Evolutionary conservation across 768 basidiomycete species (phyloP).

Genomic region (Gelatoporia subvermispora): DNA sequence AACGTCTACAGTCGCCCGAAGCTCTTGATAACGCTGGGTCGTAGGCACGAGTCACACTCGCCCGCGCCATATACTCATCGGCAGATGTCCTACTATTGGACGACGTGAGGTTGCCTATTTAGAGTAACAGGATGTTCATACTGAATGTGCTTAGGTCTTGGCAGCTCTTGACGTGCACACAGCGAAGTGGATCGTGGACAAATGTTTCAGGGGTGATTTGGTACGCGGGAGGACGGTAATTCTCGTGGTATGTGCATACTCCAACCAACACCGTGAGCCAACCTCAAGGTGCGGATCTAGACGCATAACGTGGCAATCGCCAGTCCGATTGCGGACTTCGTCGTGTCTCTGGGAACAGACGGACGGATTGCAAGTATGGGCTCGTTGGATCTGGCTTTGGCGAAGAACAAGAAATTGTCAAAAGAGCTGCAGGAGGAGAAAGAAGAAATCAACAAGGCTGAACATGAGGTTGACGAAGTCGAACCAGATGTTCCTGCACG

Average conservation of each 20-base stretch:
- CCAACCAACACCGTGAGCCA: neutral
- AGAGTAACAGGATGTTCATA: slow-evolving; percentile 39
- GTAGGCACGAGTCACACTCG: neutral
- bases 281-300: slow-evolving; percentile 15
- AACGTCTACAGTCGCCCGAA: slow-evolving; percentile 25
- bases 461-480: slow-evolving; percentile 17
- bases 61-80: slow-evolving; percentile 24
- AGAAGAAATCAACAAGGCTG: slow-evolving; percentile 14
- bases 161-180: no score
- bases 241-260: slow-evolving; percentile 35
- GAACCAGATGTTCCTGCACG: slow-evolving; percentile 7
- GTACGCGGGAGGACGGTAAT: slow-evolving; percentile 44
- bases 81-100: slow-evolving; percentile 66
- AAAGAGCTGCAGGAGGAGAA: slow-evolving; percentile 14
- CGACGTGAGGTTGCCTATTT: slow-evolving; percentile 38
- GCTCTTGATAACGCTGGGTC: neutral
- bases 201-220: slow-evolving; percentile 42
- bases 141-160: slow-evolving; percentile 46
- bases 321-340: slow-evolving; percentile 41
- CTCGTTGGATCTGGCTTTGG: slow-evolving; percentile 41
- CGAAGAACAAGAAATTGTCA: slow-evolving; percentile 30
- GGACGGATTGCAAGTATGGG: no score
- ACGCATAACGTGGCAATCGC: slow-evolving; percentile 49
- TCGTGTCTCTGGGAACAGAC: no score
- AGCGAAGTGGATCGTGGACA: slow-evolving; percentile 45